Conservation (phyloP, 2,329 filamentous ascomycete species). For the Annulohypoxylon truncatum region DNA sequence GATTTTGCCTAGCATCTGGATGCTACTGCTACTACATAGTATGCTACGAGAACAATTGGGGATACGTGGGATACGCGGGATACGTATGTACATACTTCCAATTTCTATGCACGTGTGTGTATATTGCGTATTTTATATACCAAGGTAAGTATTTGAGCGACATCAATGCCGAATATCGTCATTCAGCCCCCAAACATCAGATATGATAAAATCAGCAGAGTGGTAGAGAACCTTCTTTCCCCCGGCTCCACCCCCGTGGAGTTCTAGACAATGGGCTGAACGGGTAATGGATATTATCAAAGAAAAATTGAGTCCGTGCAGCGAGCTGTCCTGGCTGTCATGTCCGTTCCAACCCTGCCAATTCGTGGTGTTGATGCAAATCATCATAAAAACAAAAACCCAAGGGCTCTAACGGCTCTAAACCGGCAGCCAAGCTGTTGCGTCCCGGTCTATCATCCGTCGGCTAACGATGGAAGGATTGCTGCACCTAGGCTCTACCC, state of each 20-base stretch:
- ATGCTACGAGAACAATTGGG: constrained; percentile 6
- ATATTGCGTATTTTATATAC: not conserved
- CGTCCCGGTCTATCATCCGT: constrained; percentile 40
- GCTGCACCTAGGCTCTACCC: constrained; percentile 15
- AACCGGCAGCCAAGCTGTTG: constrained; percentile 39
- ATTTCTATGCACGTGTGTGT: constrained; percentile 13
- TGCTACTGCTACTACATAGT: not conserved
- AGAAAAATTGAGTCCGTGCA: constrained; percentile 28
- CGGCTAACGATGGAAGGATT: constrained; percentile 27
- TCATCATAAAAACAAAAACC: constrained; percentile 41
- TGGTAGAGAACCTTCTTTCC: constrained; percentile 6
- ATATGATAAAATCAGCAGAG: constrained; percentile 8
- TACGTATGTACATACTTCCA: constrained; percentile 16
- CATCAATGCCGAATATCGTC: constrained; percentile 10
- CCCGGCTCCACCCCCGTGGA: constrained; percentile 31
- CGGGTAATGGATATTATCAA: not conserved
- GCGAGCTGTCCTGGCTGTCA: constrained; percentile 13
- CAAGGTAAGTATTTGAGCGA: not conserved
- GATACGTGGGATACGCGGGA: constrained; percentile 3
- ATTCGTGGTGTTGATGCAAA: constrained; percentile 39
- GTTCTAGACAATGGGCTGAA: constrained; percentile 6
- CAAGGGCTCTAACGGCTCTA: not conserved
- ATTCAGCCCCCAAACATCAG: constrained; percentile 23
- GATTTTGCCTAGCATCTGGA: constrained; percentile 18
- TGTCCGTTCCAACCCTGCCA: constrained; percentile 34